Evolutionary conservation across 768 basidiomycete species (phyloP).

Genomic region (Trametes gibbosa): DNA sequence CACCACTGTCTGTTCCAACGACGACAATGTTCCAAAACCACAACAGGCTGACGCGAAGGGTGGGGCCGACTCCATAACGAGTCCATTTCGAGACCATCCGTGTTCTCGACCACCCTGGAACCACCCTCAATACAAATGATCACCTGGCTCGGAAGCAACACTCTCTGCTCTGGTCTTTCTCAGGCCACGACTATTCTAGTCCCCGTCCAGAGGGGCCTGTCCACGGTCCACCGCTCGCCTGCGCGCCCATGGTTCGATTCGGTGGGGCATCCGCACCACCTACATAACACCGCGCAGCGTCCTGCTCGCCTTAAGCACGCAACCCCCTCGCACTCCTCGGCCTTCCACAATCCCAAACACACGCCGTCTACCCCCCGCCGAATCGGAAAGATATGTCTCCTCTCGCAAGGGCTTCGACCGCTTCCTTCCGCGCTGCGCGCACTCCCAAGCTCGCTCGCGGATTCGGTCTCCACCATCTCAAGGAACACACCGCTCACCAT

Average conservation of each 20-base stretch:
- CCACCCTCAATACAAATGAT: constrained; percentile 11
- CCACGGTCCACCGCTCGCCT: neutral
- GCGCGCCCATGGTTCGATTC: neutral
- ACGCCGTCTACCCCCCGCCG: neutral
- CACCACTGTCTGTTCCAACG: no score
- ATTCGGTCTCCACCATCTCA: constrained; percentile 9
- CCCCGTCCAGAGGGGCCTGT: constrained; percentile 14
- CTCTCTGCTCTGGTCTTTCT: constrained; percentile 1
- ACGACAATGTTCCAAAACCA: neutral
- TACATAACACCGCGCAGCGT: constrained; percentile 10
- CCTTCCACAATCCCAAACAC: neutral
- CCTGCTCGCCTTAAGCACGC: neutral
- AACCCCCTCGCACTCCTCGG: neutral
- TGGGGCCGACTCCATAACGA: neutral
- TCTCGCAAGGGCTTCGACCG: constrained; percentile 7
- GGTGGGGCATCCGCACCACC: neutral
- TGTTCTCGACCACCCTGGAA: constrained; percentile 11
- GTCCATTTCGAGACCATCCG: neutral
- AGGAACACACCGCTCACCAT: constrained; percentile 12
- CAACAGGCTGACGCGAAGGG: neutral
- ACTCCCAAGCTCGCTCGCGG: constrained; percentile 6
- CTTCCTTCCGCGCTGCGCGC: constrained; percentile 13
- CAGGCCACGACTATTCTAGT: constrained; percentile 17
- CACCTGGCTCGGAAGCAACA: constrained; percentile 2
- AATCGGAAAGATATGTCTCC: constrained; percentile 7